Base-by-base conservation (phyloP, 495 filamentous ascomycete genomes). In the Filosporella fistucella region DNA sequence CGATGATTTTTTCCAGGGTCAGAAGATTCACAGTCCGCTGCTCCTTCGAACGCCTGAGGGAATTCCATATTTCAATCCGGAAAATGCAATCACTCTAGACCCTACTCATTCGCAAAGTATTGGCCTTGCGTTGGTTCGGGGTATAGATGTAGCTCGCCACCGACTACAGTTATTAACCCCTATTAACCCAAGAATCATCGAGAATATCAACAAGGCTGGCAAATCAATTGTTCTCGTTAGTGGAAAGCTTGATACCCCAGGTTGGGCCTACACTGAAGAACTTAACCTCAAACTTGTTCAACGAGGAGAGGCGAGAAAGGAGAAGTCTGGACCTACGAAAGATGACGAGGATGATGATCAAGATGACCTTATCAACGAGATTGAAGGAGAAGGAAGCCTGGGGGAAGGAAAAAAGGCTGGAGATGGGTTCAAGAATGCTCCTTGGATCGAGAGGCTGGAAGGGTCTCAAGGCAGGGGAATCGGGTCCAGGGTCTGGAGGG, bases 181-280 rank as follows among this genome's bases (percentile, higher is more conserved):
- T 3, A 60, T 79, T 11, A 30, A 64, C 2, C 39, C 24, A 5
- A 58, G 52, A 14, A 48, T 42, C 13, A 49, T 75, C 12, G 52
- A 64, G 36, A 56, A 58, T 2, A 50, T 61, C 2, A 56, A 43
- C 1, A 35, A 57, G 3, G 52, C 21, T 1, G 69, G 63, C 10
- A 60, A 63, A 21, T 52, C 66, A 20, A 60, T 80, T 23, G 72
- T 79, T 3, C 62, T 82, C n/a, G 69, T 84, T 5, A 68, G 69
- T 33, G 78, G 78, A 3, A 75, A 68, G 59, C 74, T 79, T 35
- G 78, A 81, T 48, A 60, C 75, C 9, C 78, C 80, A 2, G 71
- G 59, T 9, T 84, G 78, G 80, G 75, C 74, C 11, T 81, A 78
- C 46, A 67, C 67, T 1, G 77, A 82, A 52, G 70, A 74, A 13